phyloP scores from a whole-genome alignment of 2,329 filamentous ascomycete species.

The Talaromyces sp. region DNA sequence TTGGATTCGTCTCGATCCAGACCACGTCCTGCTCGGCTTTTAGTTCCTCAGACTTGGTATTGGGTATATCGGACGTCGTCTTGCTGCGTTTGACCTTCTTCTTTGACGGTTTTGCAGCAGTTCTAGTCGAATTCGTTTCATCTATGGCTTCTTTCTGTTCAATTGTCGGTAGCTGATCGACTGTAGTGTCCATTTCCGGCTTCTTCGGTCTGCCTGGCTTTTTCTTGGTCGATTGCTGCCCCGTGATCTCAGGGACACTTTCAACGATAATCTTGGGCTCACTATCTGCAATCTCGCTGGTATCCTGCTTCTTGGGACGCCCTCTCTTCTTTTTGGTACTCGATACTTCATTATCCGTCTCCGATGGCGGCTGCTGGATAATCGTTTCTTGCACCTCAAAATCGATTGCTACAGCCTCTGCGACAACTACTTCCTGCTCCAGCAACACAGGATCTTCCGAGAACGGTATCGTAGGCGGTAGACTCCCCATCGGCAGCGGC shows the following conservation, averaged over 20 bases:
- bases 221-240: constrained; percentile 5
- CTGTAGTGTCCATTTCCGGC: constrained; percentile 1
- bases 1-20: constrained; percentile 36
- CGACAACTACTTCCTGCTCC: constrained; percentile 16
- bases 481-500: constrained; percentile 29
- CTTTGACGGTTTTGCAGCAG: constrained; percentile 28
- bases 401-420: not conserved
- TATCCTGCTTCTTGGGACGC: constrained; percentile 30
- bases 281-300: constrained; percentile 3
- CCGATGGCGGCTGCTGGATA: constrained; percentile 27
- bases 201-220: constrained; percentile 13
- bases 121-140: not conserved
- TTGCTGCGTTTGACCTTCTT: constrained; percentile 48
- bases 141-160: not conserved
- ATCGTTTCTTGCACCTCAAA: constrained; percentile 20
- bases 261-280: not conserved
- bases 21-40: constrained; percentile 42
- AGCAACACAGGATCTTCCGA: constrained; percentile 28
- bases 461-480: constrained; percentile 40
- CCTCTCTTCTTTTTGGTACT: constrained; percentile 28
- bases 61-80: constrained; percentile 32
- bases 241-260: not conserved
- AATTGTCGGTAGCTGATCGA: not conserved
- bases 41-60: constrained; percentile 27
- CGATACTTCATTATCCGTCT: constrained; percentile 19